Evolutionary conservation across 768 basidiomycete genomes (phyloP).

Genomic region (Saitozyma podzolica): DNA sequence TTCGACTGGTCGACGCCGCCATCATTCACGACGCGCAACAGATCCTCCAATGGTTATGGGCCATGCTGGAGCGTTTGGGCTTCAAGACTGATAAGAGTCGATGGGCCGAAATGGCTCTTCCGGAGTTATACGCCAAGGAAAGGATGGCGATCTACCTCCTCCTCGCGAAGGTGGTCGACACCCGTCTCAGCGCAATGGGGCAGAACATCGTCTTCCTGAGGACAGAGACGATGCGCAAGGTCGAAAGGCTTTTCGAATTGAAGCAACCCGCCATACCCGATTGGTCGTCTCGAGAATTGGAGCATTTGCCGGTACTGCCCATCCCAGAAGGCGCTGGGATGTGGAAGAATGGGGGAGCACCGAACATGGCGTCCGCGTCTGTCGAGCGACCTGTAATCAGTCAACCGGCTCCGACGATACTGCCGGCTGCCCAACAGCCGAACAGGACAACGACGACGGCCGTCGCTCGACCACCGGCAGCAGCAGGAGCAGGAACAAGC

Average conservation of each 20-base stretch:
- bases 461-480: too few relatives aligned
- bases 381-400: too few relatives aligned
- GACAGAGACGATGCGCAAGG: not conserved
- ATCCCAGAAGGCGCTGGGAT: too few relatives aligned
- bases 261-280: not conserved
- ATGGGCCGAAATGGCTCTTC: conserved; percentile 33
- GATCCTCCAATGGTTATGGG: conserved; percentile 33
- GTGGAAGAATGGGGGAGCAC: too few relatives aligned
- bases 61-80: conserved; percentile 17
- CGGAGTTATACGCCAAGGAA: conserved; percentile 19
- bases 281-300: not conserved
- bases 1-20: not conserved
- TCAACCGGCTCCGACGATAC: too few relatives aligned
- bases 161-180: conserved; percentile 23
- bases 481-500: too few relatives aligned
- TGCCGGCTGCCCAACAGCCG: too few relatives aligned
- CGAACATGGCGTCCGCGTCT: too few relatives aligned
- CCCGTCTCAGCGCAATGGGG: conserved; percentile 2
- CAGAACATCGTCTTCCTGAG: conserved; percentile 4
- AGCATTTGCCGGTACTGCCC: not conserved
- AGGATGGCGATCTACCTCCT: conserved; percentile 11
- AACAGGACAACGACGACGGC: too few relatives aligned
- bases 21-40: conserved; percentile 13
- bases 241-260: not conserved
- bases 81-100: conserved; percentile 2